Conservation (phyloP, 1,139 yeast genomes). For the Candida sanyaensis region DNA sequence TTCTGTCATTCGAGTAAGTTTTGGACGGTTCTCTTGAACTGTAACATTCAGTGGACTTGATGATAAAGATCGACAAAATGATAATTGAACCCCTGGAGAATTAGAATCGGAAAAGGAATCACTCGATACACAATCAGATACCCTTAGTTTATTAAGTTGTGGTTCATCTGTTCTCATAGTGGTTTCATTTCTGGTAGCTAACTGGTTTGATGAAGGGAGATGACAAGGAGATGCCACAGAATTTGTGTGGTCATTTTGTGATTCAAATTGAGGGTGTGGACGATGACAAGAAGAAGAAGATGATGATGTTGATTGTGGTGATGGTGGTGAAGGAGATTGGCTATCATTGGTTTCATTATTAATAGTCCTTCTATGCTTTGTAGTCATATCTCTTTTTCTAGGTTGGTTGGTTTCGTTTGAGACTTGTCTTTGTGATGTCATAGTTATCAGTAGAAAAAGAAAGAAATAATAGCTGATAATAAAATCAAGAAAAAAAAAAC, state of each 20-base stretch:
- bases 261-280: background rate
- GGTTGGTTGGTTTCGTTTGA: background rate
- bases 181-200: background rate
- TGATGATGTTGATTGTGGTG: background rate
- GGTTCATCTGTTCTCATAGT: background rate
- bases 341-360: background rate
- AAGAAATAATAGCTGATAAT: background rate
- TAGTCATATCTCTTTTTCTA: slow-evolving; percentile 1
- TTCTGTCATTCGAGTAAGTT: background rate
- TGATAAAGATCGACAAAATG: background rate
- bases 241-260: no score
- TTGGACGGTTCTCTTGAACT: background rate
- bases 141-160: background rate
- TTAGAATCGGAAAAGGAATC: background rate
- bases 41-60: background rate
- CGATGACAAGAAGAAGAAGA: background rate
- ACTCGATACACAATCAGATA: background rate
- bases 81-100: background rate
- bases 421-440: background rate
- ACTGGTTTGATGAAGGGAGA: background rate
- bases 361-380: background rate
- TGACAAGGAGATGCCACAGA: background rate
- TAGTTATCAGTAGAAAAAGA: slow-evolving; percentile 1
- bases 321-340: background rate
- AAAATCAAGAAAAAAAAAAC: background rate